A percentile compares a stretch with the other conserved stretches of the same genome.
phyloP scores from a whole-genome alignment of 2,329 filamentous ascomycete genomes.

The Fusarium sp. region DNA sequence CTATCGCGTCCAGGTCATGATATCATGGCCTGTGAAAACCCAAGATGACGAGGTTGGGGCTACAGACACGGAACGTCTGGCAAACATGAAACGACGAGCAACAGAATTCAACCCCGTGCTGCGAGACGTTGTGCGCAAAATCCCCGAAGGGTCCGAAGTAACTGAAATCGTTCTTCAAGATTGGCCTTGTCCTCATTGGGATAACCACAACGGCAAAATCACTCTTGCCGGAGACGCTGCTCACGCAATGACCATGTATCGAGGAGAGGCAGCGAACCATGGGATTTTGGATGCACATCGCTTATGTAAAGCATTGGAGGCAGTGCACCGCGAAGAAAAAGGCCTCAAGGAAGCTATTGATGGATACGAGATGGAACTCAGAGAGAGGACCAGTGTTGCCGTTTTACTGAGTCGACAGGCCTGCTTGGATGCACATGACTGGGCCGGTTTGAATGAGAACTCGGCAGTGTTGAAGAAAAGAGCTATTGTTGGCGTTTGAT shows the following conservation, averaged over 20 bases:
- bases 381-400: conserved; percentile 48
- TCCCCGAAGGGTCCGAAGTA: conserved; percentile 59
- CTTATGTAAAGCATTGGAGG: conserved; percentile 46
- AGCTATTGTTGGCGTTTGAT: conserved; percentile 22
- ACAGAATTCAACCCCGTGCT: conserved; percentile 57
- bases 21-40: conserved; percentile 62
- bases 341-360: conserved; percentile 39
- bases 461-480: conserved; percentile 51
- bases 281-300: conserved; percentile 58
- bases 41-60: conserved; percentile 52
- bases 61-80: conserved; percentile 52
- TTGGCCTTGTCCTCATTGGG: conserved; percentile 58
- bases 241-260: conserved; percentile 73
- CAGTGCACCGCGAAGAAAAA: conserved; percentile 27
- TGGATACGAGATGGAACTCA: conserved; percentile 52
- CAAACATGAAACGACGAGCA: conserved; percentile 58
- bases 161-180: conserved; percentile 57
- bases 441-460: conserved; percentile 50
- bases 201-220: conserved; percentile 60
- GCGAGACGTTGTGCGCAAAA: conserved; percentile 58
- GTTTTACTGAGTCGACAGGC: conserved; percentile 53
- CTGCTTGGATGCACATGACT: conserved; percentile 53
- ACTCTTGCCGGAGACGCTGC: conserved; percentile 69
- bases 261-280: conserved; percentile 59
- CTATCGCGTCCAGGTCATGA: conserved; percentile 62